Evolutionary conservation across 768 basidiomycete species (phyloP), one percentile per base, ranked within the genome.

Genomic region (Lentinula raphanica): DNA sequence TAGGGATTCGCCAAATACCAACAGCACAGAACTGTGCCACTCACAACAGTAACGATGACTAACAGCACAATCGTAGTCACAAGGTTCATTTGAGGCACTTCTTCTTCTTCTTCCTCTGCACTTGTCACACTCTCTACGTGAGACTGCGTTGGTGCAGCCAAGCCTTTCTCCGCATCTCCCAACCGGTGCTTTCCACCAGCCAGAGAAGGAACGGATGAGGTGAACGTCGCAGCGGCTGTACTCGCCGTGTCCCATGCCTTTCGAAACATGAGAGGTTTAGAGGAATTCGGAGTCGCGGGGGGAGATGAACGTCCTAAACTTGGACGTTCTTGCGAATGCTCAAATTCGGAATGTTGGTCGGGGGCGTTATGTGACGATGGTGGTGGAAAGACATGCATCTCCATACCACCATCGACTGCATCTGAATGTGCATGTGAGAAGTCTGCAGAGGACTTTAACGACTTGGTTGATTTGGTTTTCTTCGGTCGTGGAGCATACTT

Each of bases 81-180:
- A 51, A 76, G 60, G 60, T 74, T 78, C 63, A 82, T 62, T 61
- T 69, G 64, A 1, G 80, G 79, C 36, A 68, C 68, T 40, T 58
- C 56, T 61, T 75, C 66, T 15, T 63, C 60, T 27, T 72, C 71
- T n/a, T 58, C 56, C 51, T 71, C 71, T 39, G 68, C 59, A 5
- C 21, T 28, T 25, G 19, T 39, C 40, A 3, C 32, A 25, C 61
- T 66, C 1, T 44, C 12, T 3, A 21, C 42, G 42, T 6, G 8
- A 44, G 42, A 21, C 59, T 7, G 8, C 19, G 19, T 31, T 54
- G n/a, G 64, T 35, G 29, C 12, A 13, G 19, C 32, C 5, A 32
- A 32, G 19, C 49, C 49, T 19, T 39, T 40, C 51, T 44, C 40
- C 29, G 38, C 44, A 27, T 51, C 28, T 40, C 66, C 9, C 38